Conservation (phyloP, 1,139 yeast species). For the Saccharomycopsis crataegensis region DNA sequence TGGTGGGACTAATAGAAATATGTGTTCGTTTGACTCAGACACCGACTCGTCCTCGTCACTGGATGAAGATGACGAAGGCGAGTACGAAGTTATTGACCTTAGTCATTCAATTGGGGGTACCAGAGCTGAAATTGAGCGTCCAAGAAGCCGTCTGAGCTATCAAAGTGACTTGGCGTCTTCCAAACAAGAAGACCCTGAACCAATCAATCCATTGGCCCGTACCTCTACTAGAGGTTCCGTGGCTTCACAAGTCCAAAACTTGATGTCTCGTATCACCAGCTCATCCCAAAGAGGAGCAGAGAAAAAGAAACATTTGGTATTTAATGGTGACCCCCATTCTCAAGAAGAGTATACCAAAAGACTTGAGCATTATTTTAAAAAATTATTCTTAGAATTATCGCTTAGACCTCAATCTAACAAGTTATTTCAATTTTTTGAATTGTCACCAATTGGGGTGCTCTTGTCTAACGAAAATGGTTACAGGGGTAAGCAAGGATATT, state of each 20-base stretch:
- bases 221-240: slow-evolving; percentile 5
- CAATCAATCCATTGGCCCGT: background rate
- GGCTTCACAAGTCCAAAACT: slow-evolving; percentile 1
- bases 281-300: background rate
- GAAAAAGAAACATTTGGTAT: background rate
- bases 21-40: slow-evolving; percentile 1
- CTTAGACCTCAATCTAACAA: slow-evolving; percentile 77
- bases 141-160: background rate
- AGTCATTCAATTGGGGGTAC: background rate
- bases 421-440: slow-evolving; percentile 77
- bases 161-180: background rate
- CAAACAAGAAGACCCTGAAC: background rate
- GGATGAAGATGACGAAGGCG: slow-evolving; percentile 15
- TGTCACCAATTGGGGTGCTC: slow-evolving; percentile 81
- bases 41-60: slow-evolving; percentile 19
- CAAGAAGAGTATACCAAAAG: slow-evolving; percentile 20
- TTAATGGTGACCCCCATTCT: background rate
- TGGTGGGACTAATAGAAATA: slow-evolving; percentile 10
- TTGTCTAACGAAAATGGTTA: slow-evolving; percentile 76
- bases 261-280: slow-evolving; percentile 1
- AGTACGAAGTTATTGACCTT: slow-evolving; percentile 7
- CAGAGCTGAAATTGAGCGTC: background rate
- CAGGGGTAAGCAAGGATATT: slow-evolving; percentile 83
- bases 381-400: slow-evolving; percentile 50
- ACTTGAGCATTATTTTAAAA: slow-evolving; percentile 57